Evolutionary conservation across 83 land plant genomes (phyloP).

Genomic region (Picea abies): DNA sequence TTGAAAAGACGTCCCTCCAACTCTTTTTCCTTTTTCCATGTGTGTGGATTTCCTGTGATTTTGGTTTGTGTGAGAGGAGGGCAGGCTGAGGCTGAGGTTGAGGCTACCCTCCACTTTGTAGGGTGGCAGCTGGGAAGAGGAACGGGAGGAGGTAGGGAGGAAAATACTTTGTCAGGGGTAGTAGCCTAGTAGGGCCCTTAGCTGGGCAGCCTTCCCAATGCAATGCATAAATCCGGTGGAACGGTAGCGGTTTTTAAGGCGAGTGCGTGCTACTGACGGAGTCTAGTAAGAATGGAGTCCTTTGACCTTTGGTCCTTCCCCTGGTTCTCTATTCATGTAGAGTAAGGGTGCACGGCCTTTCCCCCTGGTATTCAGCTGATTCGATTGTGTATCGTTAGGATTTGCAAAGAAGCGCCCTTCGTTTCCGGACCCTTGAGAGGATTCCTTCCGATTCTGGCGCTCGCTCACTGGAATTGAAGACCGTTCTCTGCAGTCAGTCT

Average conservation of each 20-base stretch:
- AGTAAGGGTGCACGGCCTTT: not conserved
- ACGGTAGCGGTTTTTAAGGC: not conserved
- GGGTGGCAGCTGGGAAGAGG: not conserved
- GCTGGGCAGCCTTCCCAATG: not conserved
- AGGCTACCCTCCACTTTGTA: too few relatives aligned
- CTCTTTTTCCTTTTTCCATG: not conserved
- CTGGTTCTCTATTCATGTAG: not conserved
- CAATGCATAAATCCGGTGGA: not conserved
- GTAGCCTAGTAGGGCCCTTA: not conserved
- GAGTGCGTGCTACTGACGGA: slow-evolving; percentile 14
- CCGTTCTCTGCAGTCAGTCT: not conserved
- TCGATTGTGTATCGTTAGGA: not conserved
- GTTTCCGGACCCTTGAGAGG: not conserved
- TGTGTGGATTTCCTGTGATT: not conserved
- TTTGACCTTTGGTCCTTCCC: slow-evolving; percentile 8
- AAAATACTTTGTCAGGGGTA: slow-evolving; percentile 6
- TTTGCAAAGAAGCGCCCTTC: slow-evolving; percentile 8
- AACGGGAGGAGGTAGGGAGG: not conserved
- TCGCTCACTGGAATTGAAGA: too few relatives aligned
- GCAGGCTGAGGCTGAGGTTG: too few relatives aligned
- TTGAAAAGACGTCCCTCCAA: slow-evolving; percentile 6
- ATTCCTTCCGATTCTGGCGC: not conserved
- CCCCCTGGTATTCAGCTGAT: not conserved
- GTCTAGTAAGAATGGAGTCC: not conserved
- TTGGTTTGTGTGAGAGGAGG: too few relatives aligned